These are phyloP conservation scores for Delonix regia DNA, from an alignment of 306 rosid genomes.

Conservation along the genomic window DNA sequence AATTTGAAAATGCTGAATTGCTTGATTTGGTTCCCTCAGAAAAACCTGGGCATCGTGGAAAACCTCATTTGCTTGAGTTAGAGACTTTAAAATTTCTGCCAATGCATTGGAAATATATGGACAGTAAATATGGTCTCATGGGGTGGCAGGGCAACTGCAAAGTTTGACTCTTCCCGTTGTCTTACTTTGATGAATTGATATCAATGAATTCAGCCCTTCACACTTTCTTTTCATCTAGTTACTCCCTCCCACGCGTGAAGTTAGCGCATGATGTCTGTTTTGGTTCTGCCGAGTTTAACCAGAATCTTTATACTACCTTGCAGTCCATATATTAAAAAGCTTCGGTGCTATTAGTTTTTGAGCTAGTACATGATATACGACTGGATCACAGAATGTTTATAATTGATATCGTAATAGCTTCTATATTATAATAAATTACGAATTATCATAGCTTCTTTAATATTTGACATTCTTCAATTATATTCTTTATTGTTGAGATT, in stretches of 20 bases:
- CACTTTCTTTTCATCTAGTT: not conserved
- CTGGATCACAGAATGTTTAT: too few species aligned
- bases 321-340: too few species aligned
- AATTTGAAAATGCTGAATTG: not conserved
- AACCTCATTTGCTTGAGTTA: too few species aligned
- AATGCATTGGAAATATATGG: too few species aligned
- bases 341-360: too few species aligned
- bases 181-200: too few species aligned
- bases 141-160: not conserved
- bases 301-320: not conserved
- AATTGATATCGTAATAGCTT: too few species aligned
- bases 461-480: too few species aligned
- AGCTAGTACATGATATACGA: too few species aligned
- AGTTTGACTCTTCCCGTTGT: not conserved
- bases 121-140: not conserved
- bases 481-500: conserved; percentile 54
- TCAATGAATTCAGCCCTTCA: not conserved
- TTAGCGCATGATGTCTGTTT: not conserved
- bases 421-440: not conserved
- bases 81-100: too few species aligned
- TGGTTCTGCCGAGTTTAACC: not conserved
- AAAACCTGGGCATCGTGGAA: too few species aligned
- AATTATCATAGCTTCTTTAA: conserved; percentile 51
- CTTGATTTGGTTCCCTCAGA: too few species aligned
- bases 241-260: not conserved